Evolutionary conservation across 176 grass and related monocot genomes (phyloP).

Genomic region (Oryza longistaminata): DNA sequence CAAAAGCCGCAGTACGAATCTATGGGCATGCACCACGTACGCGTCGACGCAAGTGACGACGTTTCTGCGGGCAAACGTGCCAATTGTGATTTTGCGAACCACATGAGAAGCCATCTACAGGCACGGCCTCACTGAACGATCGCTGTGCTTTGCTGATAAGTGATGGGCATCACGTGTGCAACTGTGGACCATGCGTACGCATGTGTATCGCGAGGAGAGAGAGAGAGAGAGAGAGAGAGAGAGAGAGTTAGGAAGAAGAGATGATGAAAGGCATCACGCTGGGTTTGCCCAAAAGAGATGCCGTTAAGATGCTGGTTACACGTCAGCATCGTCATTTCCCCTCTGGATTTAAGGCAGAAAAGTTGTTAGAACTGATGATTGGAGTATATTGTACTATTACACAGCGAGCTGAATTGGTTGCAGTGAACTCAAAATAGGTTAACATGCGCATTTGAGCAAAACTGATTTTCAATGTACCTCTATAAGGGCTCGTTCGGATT

Average conservation of each 20-base stretch:
- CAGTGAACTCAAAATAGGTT: background rate
- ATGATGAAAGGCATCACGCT: background rate
- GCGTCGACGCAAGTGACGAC: too few relatives aligned
- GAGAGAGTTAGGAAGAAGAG: too few relatives aligned
- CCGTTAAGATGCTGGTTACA: background rate
- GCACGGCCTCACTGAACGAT: background rate
- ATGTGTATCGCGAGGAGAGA: background rate
- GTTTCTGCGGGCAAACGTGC: background rate
- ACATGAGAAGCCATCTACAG: background rate
- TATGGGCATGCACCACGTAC: too few relatives aligned
- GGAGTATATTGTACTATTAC: too few relatives aligned
- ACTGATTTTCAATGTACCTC: too few relatives aligned
- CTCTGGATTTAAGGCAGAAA: background rate
- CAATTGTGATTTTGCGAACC: background rate
- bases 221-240: too few relatives aligned
- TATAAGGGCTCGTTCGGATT: too few relatives aligned
- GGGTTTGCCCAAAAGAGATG: background rate
- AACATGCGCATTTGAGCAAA: background rate
- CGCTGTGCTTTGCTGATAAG: background rate
- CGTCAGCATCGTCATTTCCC: background rate
- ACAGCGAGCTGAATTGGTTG: background rate
- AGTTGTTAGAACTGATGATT: background rate
- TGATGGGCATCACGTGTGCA: background rate
- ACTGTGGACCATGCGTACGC: background rate
- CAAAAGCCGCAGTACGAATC: too few relatives aligned